Base-by-base conservation (phyloP, 352 stramenopile genomes). In the Pythium oligandrum region DNA sequence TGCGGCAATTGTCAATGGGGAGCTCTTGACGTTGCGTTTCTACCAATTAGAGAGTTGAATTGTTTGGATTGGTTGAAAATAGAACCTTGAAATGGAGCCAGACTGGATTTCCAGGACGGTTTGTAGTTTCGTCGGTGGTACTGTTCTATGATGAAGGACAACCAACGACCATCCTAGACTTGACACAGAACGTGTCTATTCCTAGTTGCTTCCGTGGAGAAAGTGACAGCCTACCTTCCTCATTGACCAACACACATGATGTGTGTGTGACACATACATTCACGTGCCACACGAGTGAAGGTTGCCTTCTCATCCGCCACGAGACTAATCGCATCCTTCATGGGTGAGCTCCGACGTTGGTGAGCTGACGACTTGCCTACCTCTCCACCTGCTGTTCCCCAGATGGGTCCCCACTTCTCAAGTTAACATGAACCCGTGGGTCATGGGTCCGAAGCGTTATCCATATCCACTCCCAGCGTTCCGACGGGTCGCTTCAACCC, bases 11-110 rank as follows among this genome's bases (percentile, higher is more conserved):
- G 43, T 48, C 43, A 30, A 31, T 48, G 43, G 17, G 9, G 43
- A 31, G 43, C 17, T 48, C 17, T 48, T 11, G 9, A 31, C 43
- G 9, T 48, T 48, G 43, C 43, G 43, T 48, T 26, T 26, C 17
- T 26, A 26, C 17, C 17, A 26, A 26, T 26, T 26, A 26, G 17
- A 26, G 17, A 26, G 17, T 26, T 26, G 17, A 26, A 48, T 30
- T 11, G 43, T 48, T 31, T 48, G 43, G 43, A 48, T 26, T 26
- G 17, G 43, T 31, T 48, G 43, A 30, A 48, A 30, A 48, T 48
- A 31, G 43, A 11, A 48, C 9, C 43, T 48, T 48, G 43, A 48
- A 26, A 26, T 26, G 17, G 17, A 26, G 17, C 17, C 17, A 26
- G 17, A 26, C 17, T 26, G 0, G 17, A 26, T 26, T 26, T 26